Conservation (phyloP, 371 early-diverging fungal genomes). For the Mortierella sp. region DNA sequence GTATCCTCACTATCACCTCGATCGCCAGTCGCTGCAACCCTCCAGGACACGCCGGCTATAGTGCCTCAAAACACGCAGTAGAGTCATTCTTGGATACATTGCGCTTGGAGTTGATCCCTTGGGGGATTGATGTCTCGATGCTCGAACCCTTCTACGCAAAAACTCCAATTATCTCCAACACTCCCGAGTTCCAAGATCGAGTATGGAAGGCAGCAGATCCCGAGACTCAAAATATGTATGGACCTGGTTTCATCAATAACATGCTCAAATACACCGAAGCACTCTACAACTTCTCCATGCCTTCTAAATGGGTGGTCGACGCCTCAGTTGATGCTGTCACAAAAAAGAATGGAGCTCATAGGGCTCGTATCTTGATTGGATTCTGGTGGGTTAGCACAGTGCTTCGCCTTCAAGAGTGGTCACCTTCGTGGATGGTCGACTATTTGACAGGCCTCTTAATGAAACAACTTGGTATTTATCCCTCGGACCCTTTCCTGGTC, state of each 20-base stretch:
- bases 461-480: constrained; percentile 54
- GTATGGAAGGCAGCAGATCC: constrained; percentile 42
- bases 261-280: constrained; percentile 22
- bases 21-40: constrained; percentile 55
- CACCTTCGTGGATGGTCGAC: constrained; percentile 57
- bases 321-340: constrained; percentile 42
- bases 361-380: constrained; percentile 54
- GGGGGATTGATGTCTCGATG: constrained; percentile 60
- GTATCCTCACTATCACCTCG: constrained; percentile 58
- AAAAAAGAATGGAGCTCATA: constrained; percentile 34
- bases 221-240: constrained; percentile 50
- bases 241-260: constrained; percentile 39
- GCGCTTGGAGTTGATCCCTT: constrained; percentile 58
- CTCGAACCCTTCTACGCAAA: constrained; percentile 56
- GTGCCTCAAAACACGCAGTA: constrained; percentile 59
- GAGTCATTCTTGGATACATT: constrained; percentile 59
- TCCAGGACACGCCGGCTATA: constrained; percentile 56
- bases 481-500: constrained; percentile 51
- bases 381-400: constrained; percentile 53
- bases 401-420: constrained; percentile 43
- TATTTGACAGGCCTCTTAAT: constrained; percentile 52
- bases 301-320: constrained; percentile 58
- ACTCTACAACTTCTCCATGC: constrained; percentile 44
- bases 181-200: constrained; percentile 31
- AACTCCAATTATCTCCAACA: constrained; percentile 31